Evolutionary conservation across 495 filamentous ascomycete species (phyloP).

Genomic region (Aspergillus panamensis): DNA sequence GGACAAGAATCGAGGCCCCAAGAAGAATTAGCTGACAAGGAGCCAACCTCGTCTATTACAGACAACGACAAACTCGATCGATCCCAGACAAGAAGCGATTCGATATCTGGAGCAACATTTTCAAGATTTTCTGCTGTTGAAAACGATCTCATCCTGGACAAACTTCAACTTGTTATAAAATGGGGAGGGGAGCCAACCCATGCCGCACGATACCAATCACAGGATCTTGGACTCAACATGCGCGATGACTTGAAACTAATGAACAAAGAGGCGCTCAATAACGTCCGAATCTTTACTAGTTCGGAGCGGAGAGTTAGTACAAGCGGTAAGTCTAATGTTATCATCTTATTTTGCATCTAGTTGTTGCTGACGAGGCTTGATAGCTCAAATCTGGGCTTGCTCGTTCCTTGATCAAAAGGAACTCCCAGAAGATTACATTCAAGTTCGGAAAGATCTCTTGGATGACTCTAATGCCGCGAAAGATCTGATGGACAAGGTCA

Average conservation of each 20-base stretch:
- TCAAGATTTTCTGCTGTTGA: conserved; percentile 87
- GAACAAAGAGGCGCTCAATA: conserved; percentile 85
- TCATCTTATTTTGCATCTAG: not conserved
- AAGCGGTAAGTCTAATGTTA: conserved; percentile 54
- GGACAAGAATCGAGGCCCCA: conserved; percentile 21
- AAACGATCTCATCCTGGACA: conserved; percentile 85
- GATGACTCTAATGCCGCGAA: conserved; percentile 99
- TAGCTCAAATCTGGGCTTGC: conserved; percentile 91
- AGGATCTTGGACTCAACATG: conserved; percentile 92
- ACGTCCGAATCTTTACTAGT: conserved; percentile 90
- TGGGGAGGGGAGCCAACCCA: conserved; percentile 99
- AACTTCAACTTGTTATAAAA: conserved; percentile 95
- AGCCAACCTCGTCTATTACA: conserved; percentile 23
- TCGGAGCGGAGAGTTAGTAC: conserved; percentile 92
- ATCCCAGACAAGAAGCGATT: conserved; percentile 67
- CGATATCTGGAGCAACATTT: conserved; percentile 78
- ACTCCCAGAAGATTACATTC: conserved; percentile 75
- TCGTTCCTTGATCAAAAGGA: conserved; percentile 88
- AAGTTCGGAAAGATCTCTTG: conserved; percentile 86
- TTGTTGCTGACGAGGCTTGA: conserved; percentile 17
- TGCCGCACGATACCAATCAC: conserved; percentile 90
- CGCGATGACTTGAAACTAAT: conserved; percentile 90
- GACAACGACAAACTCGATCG: conserved; percentile 30
- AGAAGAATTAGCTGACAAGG: conserved; percentile 18
- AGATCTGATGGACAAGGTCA: conserved; percentile 99